phyloP scores from a whole-genome alignment of 2,329 filamentous ascomycete species.

The Fusarium nurragi region DNA sequence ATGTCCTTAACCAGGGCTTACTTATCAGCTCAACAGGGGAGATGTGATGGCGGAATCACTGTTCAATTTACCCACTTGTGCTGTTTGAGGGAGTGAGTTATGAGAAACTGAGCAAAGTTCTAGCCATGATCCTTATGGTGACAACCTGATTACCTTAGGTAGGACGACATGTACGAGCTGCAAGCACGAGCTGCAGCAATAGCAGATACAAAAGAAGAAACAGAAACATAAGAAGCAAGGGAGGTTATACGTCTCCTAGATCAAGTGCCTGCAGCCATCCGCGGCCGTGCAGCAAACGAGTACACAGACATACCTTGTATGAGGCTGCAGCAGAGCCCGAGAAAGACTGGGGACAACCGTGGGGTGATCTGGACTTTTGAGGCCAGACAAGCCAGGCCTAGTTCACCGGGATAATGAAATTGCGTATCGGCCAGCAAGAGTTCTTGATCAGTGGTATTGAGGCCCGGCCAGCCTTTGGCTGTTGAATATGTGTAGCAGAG shows the following conservation, averaged over 20 bases:
- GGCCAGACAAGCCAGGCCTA: conserved; percentile 27
- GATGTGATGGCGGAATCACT: conserved; percentile 24
- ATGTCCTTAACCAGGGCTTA: conserved; percentile 21
- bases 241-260: conserved; percentile 25
- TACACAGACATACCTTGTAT: conserved; percentile 13
- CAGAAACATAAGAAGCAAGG: conserved; percentile 9
- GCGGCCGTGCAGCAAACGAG: conserved; percentile 11
- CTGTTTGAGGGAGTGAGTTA: conserved; percentile 11
- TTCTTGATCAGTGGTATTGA: conserved; percentile 23
- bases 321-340: conserved; percentile 30
- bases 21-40: conserved; percentile 24
- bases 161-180: conserved; percentile 41
- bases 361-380: conserved; percentile 24
- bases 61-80: conserved; percentile 3
- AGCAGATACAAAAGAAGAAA: not conserved
- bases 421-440: conserved; percentile 12
- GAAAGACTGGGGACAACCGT: conserved; percentile 17
- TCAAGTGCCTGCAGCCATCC: conserved; percentile 27
- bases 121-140: conserved; percentile 12
- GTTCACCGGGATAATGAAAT: conserved; percentile 24
- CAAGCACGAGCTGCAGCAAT: conserved; percentile 21
- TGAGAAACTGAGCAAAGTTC: not conserved
- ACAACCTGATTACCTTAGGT: conserved; percentile 11
- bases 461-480: conserved; percentile 21
- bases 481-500: conserved; percentile 40